Evolutionary conservation across 108 stramenopile species (phyloP).

Genomic region (Thalassiosira profunda): DNA sequence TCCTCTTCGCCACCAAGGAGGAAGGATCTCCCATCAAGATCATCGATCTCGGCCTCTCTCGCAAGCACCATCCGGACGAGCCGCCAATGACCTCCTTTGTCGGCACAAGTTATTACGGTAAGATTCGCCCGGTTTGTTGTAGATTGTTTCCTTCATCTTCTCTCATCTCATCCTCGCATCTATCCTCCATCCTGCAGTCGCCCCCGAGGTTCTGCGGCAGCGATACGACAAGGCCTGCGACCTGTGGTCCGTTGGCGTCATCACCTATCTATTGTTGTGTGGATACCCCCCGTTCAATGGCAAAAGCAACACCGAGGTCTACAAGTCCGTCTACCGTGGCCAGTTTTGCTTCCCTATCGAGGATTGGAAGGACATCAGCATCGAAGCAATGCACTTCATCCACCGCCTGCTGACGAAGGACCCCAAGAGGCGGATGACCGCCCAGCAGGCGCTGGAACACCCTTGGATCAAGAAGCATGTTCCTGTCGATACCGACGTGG

Average conservation of each 20-base stretch:
- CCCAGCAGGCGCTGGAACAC: slow-evolving; percentile 95
- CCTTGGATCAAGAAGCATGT: too few species aligned
- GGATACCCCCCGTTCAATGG: slow-evolving; percentile 93
- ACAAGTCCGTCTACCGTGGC: too few species aligned
- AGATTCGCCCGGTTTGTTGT: not conserved
- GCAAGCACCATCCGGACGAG: too few species aligned
- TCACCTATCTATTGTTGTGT: slow-evolving; percentile 80
- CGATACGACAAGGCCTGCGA: slow-evolving; percentile 90
- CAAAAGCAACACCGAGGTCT: too few species aligned
- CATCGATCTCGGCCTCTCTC: slow-evolving; percentile 97
- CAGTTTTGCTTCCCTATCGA: too few species aligned
- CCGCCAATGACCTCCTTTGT: too few species aligned
- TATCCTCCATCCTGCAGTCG: slow-evolving; percentile 52
- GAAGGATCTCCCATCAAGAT: slow-evolving; percentile 89
- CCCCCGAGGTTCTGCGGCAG: slow-evolving; percentile 89
- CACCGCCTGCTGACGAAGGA: slow-evolving; percentile 91
- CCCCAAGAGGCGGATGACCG: slow-evolving; percentile 87
- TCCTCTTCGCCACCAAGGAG: slow-evolving; percentile 77
- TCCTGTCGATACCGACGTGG: too few species aligned
- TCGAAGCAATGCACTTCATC: too few species aligned
- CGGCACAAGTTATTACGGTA: not conserved
- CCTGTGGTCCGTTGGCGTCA: slow-evolving; percentile 90
- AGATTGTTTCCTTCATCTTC: not conserved
- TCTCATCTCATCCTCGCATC: not conserved
- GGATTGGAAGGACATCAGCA: too few species aligned